A percentile compares a stretch with the other conserved stretches of the same genome.
These are phyloP conservation scores for Talaromyces marneffei DNA, from an alignment of 2,329 filamentous ascomycete genomes.

Conservation along the genomic window DNA sequence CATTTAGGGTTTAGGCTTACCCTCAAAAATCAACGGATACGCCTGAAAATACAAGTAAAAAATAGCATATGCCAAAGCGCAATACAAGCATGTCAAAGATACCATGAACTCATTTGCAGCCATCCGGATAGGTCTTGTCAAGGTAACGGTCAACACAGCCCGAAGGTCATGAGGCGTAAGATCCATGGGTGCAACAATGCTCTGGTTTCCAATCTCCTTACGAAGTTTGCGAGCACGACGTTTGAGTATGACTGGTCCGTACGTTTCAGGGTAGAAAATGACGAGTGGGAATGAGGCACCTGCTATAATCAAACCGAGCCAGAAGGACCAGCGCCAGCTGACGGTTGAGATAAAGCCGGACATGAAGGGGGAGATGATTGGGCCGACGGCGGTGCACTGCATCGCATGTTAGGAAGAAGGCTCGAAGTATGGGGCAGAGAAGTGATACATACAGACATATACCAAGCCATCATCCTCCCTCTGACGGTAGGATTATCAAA, in stretches of 20 bases:
- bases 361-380: conserved; percentile 40
- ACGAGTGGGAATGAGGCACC: conserved; percentile 53
- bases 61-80: conserved; percentile 63
- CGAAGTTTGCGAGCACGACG: conserved; percentile 54
- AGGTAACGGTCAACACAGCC: conserved; percentile 53
- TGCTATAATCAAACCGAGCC: conserved; percentile 64
- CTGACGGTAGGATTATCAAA: conserved; percentile 41
- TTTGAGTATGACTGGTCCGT: conserved; percentile 54
- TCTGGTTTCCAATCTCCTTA: conserved; percentile 50
- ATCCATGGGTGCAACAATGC: conserved; percentile 58
- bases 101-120: conserved; percentile 66
- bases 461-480: conserved; percentile 38
- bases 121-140: conserved; percentile 69
- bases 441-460: conserved; percentile 33
- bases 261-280: conserved; percentile 60
- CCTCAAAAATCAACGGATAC: conserved; percentile 63
- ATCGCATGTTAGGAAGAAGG: background rate
- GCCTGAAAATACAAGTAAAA: conserved; percentile 72
- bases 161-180: conserved; percentile 49
- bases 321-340: conserved; percentile 47
- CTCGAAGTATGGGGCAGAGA: background rate
- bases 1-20: background rate
- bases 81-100: conserved; percentile 61
- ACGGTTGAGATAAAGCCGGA: conserved; percentile 42
- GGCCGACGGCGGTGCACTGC: conserved; percentile 37